phyloP scores from a whole-genome alignment of 2,329 filamentous ascomycete genomes.

The Arachnopeziza araneosa region DNA sequence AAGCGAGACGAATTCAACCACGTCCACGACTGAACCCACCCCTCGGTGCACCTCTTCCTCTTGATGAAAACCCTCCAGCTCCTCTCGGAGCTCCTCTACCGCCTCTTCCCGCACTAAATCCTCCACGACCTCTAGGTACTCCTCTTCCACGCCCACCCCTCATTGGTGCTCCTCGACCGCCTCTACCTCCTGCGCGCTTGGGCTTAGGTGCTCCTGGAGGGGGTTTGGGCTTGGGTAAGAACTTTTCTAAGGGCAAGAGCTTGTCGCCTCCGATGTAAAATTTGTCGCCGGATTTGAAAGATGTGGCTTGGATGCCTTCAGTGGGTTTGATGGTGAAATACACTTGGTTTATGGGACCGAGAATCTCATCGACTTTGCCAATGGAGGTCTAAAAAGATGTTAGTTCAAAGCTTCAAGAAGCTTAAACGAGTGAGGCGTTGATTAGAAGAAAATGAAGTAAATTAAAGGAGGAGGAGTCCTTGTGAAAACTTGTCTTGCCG shows the following conservation, averaged over 20 bases:
- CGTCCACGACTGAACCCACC: constrained; percentile 31
- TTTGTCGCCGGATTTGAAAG: constrained; percentile 95
- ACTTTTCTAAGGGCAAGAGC: constrained; percentile 89
- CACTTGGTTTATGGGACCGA: constrained; percentile 95
- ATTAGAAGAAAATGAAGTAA: neutral
- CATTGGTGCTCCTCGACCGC: constrained; percentile 40
- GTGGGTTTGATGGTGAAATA: constrained; percentile 98
- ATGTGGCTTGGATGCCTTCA: constrained; percentile 90
- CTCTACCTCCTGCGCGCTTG: constrained; percentile 56
- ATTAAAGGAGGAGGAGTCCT: neutral
- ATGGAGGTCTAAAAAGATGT: constrained; percentile 58
- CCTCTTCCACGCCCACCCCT: constrained; percentile 42
- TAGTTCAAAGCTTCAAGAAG: neutral
- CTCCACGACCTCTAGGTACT: constrained; percentile 48
- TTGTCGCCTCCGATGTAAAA: constrained; percentile 96
- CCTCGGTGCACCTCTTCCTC: constrained; percentile 28
- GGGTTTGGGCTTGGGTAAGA: constrained; percentile 89
- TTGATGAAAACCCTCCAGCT: constrained; percentile 27
- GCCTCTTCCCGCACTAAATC: constrained; percentile 40
- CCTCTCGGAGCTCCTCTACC: constrained; percentile 25
- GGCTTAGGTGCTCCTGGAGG: constrained; percentile 61
- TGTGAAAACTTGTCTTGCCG: neutral
- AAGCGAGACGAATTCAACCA: constrained; percentile 1
- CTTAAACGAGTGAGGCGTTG: neutral
- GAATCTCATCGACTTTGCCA: constrained; percentile 96